Percentiles rank a stretch among this genome's conserved stretches.
These are phyloP conservation scores for Syzygium oleosum DNA, from an alignment of 345 rosid species.

Conservation along the genomic window DNA sequence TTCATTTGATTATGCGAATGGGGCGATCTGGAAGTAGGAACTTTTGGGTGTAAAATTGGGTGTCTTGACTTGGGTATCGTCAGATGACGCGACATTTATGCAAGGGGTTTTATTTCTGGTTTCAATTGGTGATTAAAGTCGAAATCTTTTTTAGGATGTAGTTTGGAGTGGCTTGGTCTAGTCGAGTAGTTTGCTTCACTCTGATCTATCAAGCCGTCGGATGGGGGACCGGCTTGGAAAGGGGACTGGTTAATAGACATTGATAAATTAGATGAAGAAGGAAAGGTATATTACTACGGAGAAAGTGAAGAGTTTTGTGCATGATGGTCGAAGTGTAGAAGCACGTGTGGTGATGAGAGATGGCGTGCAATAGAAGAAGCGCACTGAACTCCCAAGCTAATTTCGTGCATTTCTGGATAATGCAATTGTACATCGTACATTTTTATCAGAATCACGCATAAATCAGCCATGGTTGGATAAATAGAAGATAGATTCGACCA, in stretches of 20 bases:
- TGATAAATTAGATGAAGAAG: neutral
- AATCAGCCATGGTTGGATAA: neutral
- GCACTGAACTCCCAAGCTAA: neutral
- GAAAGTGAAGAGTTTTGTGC: neutral
- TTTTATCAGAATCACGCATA: neutral
- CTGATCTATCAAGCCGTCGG: neutral
- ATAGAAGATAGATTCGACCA: neutral
- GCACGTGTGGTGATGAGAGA: neutral
- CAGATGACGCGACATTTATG: neutral
- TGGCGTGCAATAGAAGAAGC: neutral
- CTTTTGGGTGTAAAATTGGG: neutral
- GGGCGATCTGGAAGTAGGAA: neutral
- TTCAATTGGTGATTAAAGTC: neutral
- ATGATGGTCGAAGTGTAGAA: neutral
- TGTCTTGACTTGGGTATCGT: neutral
- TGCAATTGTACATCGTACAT: neutral
- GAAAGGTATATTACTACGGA: neutral
- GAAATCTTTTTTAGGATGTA: neutral
- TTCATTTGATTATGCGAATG: neutral
- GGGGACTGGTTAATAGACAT: neutral
- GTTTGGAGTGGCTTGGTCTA: neutral
- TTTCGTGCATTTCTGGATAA: neutral
- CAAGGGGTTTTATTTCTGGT: neutral
- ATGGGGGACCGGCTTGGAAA: neutral
- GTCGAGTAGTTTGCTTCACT: neutral